phyloP scores from a whole-genome alignment of 345 rosid genomes.

The Boechera divaricarpa region DNA sequence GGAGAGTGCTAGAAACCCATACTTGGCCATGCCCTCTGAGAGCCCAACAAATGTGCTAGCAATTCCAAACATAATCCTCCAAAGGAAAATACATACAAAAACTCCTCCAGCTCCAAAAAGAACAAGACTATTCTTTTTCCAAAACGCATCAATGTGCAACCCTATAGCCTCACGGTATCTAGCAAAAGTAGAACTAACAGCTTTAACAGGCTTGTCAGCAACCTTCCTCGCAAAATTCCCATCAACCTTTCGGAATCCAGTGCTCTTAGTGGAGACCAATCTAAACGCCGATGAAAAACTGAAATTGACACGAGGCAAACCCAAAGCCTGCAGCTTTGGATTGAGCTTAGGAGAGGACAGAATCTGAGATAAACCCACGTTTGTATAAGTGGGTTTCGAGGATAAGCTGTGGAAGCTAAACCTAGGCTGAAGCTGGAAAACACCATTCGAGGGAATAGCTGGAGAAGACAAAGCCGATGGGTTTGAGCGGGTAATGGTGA shows the following conservation, averaged over 20 bases:
- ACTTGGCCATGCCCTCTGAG: constrained; percentile 95
- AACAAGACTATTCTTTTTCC: constrained; percentile 69
- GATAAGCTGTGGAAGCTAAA: constrained; percentile 36
- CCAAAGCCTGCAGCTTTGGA: constrained; percentile 34
- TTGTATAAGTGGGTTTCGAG: constrained; percentile 48
- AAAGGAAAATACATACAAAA: constrained; percentile 66
- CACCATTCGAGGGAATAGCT: constrained; percentile 33
- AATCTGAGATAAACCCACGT: constrained; percentile 52
- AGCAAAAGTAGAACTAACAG: constrained; percentile 57
- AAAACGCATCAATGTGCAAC: constrained; percentile 78
- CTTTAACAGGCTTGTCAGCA: constrained; percentile 65
- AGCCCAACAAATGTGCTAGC: constrained; percentile 82
- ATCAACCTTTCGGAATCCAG: constrained; percentile 46
- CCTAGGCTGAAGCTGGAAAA: constrained; percentile 41
- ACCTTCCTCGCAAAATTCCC: constrained; percentile 54
- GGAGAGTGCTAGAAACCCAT: constrained; percentile 90
- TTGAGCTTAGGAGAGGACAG: constrained; percentile 35
- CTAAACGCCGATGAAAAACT: constrained; percentile 49
- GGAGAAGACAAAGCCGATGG: constrained; percentile 38
- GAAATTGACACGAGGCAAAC: constrained; percentile 34
- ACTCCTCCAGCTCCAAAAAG: constrained; percentile 78
- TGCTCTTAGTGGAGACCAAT: constrained; percentile 51
- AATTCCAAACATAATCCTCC: constrained; percentile 94
- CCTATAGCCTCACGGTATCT: constrained; percentile 80
- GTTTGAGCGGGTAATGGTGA: constrained; percentile 39